Evolutionary conservation across 805 yeast genomes (phyloP).

Genomic region (Kodamaea sagamina): DNA sequence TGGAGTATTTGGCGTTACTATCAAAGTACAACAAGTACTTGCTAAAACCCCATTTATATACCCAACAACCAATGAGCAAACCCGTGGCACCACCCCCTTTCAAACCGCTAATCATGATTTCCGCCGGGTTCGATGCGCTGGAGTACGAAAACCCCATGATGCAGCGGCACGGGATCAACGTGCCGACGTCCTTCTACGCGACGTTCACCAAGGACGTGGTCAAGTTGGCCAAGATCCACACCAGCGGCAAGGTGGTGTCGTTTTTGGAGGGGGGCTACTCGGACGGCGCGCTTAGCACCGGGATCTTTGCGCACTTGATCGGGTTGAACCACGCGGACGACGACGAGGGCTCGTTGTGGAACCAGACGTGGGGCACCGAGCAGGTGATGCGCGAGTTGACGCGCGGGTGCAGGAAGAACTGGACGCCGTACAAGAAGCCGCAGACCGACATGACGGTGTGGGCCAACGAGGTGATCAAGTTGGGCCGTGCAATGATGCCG

Average conservation of each 20-base stretch:
- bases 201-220: constrained; percentile 72
- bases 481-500: constrained; percentile 66
- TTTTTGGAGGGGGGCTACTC: constrained; percentile 86
- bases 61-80: constrained; percentile 25
- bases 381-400: constrained; percentile 64
- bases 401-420: constrained; percentile 66
- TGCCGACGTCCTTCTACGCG: constrained; percentile 78
- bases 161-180: constrained; percentile 82
- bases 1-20: constrained; percentile 26
- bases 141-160: constrained; percentile 79
- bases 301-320: constrained; percentile 74
- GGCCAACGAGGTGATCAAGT: constrained; percentile 63
- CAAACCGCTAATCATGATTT: constrained; percentile 61
- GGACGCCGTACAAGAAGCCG: constrained; percentile 61
- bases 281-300: constrained; percentile 76
- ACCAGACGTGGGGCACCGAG: constrained; percentile 62
- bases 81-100: constrained; percentile 41
- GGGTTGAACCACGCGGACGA: constrained; percentile 57
- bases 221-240: constrained; percentile 62
- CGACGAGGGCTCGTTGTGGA: constrained; percentile 48
- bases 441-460: constrained; percentile 54
- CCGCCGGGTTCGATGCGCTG: constrained; percentile 88
- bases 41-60: constrained; percentile 32
- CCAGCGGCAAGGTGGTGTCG: constrained; percentile 64
- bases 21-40: constrained; percentile 34